Conservation (phyloP, 1,284 basidiomycete species). For the Tetrapyrgos nigripes region DNA sequence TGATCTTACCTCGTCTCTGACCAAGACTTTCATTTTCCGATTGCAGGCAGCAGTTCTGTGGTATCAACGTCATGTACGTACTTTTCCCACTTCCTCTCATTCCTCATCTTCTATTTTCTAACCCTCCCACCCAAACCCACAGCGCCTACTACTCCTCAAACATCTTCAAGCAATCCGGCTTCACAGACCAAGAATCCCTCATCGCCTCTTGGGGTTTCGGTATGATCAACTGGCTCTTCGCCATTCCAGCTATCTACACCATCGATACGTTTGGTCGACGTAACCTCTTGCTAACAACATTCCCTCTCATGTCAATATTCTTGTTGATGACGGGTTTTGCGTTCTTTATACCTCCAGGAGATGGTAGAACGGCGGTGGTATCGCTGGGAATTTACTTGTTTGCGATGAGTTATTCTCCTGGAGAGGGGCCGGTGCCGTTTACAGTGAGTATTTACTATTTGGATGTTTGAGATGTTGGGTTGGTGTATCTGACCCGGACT, state of each 20-base stretch:
- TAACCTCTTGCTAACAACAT: constrained; percentile 57
- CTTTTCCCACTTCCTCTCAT: background rate
- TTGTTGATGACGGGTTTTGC: constrained; percentile 67
- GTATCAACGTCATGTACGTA: background rate
- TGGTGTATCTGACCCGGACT: background rate
- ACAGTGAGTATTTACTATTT: constrained; percentile 44
- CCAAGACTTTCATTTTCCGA: background rate
- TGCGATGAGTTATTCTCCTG: constrained; percentile 67
- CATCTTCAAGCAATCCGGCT: constrained; percentile 47
- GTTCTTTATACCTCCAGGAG: constrained; percentile 36
- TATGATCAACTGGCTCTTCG: constrained; percentile 39
- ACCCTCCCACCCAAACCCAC: no score
- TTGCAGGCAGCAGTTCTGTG: constrained; percentile 54
- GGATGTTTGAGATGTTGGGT: background rate
- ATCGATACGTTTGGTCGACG: constrained; percentile 78
- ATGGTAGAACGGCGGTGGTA: constrained; percentile 55
- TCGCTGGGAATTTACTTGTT: constrained; percentile 70
- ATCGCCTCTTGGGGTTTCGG: constrained; percentile 66
- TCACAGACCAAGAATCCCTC: constrained; percentile 52
- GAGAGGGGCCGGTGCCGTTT: constrained; percentile 84
- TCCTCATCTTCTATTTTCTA: background rate
- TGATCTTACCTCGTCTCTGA: no score
- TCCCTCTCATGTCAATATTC: constrained; percentile 70
- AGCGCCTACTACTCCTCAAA: background rate
- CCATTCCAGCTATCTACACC: constrained; percentile 60